Conservation (phyloP, 441 rosid genomes). For the Pelargonium cotyledonis region DNA sequence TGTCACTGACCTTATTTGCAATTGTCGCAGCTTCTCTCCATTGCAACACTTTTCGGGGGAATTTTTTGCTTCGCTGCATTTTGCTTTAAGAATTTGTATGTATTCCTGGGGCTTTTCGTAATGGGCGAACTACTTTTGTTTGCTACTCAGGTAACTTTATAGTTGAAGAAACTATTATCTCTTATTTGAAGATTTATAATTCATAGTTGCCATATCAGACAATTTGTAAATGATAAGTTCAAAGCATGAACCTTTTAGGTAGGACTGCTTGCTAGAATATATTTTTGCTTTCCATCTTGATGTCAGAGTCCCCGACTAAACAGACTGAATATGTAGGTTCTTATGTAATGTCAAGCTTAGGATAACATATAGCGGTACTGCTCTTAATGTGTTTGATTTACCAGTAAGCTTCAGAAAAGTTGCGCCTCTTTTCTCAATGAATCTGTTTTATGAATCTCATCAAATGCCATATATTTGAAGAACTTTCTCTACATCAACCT, state of each 20-base stretch:
- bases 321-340: background rate
- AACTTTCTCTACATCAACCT: background rate
- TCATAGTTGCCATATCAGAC: background rate
- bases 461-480: background rate
- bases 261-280: background rate
- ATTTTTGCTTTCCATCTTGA: too few species aligned
- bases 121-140: conserved; percentile 83
- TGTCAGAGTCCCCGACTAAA: too few species aligned
- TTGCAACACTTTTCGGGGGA: conserved; percentile 66
- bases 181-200: background rate
- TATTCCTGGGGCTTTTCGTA: conserved; percentile 73
- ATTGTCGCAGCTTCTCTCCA: conserved; percentile 66
- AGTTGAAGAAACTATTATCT: background rate
- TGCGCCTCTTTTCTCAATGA: too few species aligned
- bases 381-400: too few species aligned
- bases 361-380: background rate
- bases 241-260: background rate
- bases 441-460: too few species aligned
- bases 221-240: background rate
- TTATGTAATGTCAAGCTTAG: background rate
- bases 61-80: conserved; percentile 76
- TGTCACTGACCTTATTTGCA: conserved; percentile 2
- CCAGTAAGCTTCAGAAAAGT: too few species aligned
- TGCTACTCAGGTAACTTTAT: conserved; percentile 68
- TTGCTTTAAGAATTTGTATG: conserved; percentile 77